phyloP scores from a whole-genome alignment of 192 early-diverging fungal genomes.

The Gigaspora rosea region DNA sequence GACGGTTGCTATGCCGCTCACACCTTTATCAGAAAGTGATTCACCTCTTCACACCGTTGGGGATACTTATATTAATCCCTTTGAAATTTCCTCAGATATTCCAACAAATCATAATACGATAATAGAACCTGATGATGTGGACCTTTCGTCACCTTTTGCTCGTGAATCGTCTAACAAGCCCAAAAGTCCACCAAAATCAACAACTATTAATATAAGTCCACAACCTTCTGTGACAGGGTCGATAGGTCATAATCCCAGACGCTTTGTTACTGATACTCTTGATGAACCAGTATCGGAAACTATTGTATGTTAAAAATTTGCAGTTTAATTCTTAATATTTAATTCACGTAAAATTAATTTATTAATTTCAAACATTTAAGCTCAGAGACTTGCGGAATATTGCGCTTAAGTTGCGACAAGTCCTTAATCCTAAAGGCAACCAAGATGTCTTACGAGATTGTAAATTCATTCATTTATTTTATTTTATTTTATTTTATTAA shows the following conservation, averaged over 20 bases:
- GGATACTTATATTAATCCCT: conserved; percentile 26
- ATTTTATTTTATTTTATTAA: conserved; percentile 33
- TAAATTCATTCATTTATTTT: conserved; percentile 46
- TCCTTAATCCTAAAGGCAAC: conserved; percentile 65
- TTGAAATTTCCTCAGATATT: conserved; percentile 17
- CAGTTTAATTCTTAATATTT: neutral
- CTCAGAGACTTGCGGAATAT: conserved; percentile 74
- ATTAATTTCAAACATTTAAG: conserved; percentile 42
- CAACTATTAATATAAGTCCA: neutral
- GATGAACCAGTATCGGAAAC: conserved; percentile 95
- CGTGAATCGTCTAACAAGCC: neutral
- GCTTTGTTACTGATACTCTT: conserved; percentile 65
- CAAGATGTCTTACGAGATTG: conserved; percentile 75
- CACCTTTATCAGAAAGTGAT: conserved; percentile 1
- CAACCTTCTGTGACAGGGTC: conserved; percentile 4
- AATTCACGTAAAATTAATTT: conserved; percentile 16
- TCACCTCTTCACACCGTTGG: conserved; percentile 15
- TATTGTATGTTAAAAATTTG: conserved; percentile 61
- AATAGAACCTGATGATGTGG: conserved; percentile 24
- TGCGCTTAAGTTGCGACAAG: conserved; percentile 70
- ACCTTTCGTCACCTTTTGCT: conserved; percentile 4
- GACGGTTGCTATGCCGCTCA: neutral
- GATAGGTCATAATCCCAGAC: neutral
- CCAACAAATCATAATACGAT: neutral
- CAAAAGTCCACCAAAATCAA: neutral